Conservation (phyloP, 1,139 yeast species). For the Yamadazyma mexicana region DNA sequence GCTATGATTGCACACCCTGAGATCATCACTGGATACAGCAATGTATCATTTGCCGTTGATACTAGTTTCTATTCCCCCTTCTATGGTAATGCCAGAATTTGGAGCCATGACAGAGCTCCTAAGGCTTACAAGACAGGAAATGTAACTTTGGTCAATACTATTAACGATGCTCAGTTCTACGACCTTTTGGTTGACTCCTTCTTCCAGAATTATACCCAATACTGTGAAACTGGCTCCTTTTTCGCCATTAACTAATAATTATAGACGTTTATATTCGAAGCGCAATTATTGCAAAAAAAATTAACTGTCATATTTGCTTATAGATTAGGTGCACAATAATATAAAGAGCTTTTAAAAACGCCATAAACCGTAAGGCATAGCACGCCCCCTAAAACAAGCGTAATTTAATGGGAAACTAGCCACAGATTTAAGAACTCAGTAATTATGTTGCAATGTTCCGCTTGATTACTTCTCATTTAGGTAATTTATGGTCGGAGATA, state of each 20-base stretch:
- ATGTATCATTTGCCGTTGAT: constrained; percentile 33
- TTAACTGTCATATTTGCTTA: too few relatives aligned
- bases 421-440: too few relatives aligned
- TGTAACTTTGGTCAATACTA: constrained; percentile 29
- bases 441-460: too few relatives aligned
- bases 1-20: constrained; percentile 36
- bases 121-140: constrained; percentile 28
- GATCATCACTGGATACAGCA: constrained; percentile 22
- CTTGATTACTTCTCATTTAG: too few relatives aligned
- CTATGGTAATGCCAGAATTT: constrained; percentile 36
- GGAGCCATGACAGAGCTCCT: constrained; percentile 32
- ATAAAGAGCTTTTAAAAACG: background rate
- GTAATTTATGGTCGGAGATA: too few relatives aligned
- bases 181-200: constrained; percentile 27
- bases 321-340: background rate
- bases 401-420: too few relatives aligned
- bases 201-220: constrained; percentile 33
- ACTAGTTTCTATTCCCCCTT: constrained; percentile 40
- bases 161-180: constrained; percentile 27
- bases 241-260: background rate
- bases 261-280: background rate
- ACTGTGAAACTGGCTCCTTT: constrained; percentile 21
- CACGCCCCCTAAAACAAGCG: too few relatives aligned
- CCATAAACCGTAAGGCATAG: too few relatives aligned
- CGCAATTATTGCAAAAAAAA: too few relatives aligned